phyloP scores from a whole-genome alignment of 2,329 filamentous ascomycete species.

The Botrytis elliptica region DNA sequence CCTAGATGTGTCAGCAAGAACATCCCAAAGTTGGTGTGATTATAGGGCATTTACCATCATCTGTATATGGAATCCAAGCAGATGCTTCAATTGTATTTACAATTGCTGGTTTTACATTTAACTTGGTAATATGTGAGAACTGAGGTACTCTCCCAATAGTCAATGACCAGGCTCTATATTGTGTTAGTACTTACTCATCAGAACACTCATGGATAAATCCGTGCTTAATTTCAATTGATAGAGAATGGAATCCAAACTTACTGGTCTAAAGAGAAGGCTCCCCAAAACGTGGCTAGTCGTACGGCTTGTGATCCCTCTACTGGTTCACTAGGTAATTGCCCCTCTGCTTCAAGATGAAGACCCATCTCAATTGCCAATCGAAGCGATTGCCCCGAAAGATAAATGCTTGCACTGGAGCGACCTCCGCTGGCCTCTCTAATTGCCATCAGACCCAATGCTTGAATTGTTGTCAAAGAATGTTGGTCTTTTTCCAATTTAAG shows the following conservation, averaged over 20 bases:
- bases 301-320: conserved; percentile 45
- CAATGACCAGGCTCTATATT: conserved; percentile 62
- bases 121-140: conserved; percentile 55
- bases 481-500: conserved; percentile 53
- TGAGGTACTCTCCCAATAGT: conserved; percentile 61
- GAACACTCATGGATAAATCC: not conserved
- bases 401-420: conserved; percentile 69
- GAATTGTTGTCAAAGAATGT: conserved; percentile 66
- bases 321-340: conserved; percentile 22
- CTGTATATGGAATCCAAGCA: conserved; percentile 44
- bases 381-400: conserved; percentile 68
- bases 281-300: conserved; percentile 52
- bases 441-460: conserved; percentile 73
- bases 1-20: conserved; percentile 25
- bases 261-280: conserved; percentile 50
- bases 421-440: conserved; percentile 70
- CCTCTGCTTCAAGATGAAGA: conserved; percentile 26
- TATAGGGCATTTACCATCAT: conserved; percentile 31
- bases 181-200: conserved; percentile 2
- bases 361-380: conserved; percentile 58
- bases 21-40: not conserved
- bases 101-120: conserved; percentile 59
- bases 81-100: conserved; percentile 61
- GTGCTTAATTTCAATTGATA: conserved; percentile 40
- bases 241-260: conserved; percentile 53